phyloP scores from a whole-genome alignment of 139 green algal genomes.

The Dunaliella sp. region DNA sequence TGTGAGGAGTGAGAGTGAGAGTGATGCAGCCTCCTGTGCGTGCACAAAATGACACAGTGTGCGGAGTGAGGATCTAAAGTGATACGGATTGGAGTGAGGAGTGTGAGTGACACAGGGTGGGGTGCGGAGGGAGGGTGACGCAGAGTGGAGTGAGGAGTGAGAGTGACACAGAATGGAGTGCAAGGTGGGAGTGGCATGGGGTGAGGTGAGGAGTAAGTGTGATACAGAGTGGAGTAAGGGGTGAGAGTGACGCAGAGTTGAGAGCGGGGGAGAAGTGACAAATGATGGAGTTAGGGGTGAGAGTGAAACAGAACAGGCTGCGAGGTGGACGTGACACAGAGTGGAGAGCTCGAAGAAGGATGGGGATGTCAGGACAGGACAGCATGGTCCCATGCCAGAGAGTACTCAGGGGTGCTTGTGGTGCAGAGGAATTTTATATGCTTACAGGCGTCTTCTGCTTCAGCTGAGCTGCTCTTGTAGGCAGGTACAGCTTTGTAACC shows the following conservation, averaged over 20 bases:
- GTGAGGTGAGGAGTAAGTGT: neutral
- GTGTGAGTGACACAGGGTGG: too few species aligned
- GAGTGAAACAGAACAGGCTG: neutral
- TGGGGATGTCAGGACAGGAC: neutral
- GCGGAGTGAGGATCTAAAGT: too few species aligned
- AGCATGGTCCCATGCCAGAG: too few species aligned
- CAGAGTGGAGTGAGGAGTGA: neutral
- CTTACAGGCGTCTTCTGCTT: neutral
- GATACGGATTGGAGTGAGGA: neutral
- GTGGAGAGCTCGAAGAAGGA: neutral
- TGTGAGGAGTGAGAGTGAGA: too few species aligned
- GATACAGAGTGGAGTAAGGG: too few species aligned
- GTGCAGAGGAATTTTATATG: neutral
- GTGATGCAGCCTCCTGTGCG: too few species aligned
- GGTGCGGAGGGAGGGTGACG: neutral
- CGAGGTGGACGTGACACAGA: neutral
- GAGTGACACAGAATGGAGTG: neutral
- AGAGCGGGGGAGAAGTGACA: neutral
- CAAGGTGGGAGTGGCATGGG: neutral
- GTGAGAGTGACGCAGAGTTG: neutral
- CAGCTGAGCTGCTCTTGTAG: neutral
- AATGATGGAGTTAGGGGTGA: neutral
- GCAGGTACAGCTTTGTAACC: neutral
- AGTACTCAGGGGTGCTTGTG: neutral
- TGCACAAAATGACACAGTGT: too few species aligned